Evolutionary conservation across 371 early-diverging fungal species (phyloP).

Genomic region (Caulochytrium protostelioides): DNA sequence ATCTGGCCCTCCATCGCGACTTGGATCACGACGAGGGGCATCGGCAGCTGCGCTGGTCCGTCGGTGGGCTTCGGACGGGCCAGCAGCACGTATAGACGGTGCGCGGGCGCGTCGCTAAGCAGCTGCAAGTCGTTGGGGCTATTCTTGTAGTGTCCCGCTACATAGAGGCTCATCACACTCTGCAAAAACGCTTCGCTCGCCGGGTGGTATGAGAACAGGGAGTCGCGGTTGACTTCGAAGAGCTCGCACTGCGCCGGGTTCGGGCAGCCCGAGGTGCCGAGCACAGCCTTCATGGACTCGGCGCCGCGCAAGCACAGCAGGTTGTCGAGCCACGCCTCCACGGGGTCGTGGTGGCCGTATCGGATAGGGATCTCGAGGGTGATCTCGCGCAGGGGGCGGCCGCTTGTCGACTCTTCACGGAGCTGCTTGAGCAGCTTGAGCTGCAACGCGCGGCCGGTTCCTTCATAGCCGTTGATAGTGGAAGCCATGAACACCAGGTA

Average conservation of each 20-base stretch:
- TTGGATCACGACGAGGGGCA: conserved; percentile 84
- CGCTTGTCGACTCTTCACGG: conserved; percentile 58
- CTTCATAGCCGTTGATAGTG: conserved; percentile 99
- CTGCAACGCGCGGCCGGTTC: conserved; percentile 93
- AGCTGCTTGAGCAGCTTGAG: conserved; percentile 84
- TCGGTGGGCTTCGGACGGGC: conserved; percentile 52
- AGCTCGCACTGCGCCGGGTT: conserved; percentile 85
- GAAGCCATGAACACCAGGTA: conserved; percentile 97
- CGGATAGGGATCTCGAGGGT: conserved; percentile 88
- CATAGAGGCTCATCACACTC: conserved; percentile 89
- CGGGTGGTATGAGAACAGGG: conserved; percentile 85
- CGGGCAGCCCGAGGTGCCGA: conserved; percentile 58
- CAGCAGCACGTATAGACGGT: conserved; percentile 88
- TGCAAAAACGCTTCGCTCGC: conserved; percentile 91
- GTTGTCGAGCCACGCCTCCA: conserved; percentile 93
- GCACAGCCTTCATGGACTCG: too few species aligned
- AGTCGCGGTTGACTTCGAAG: conserved; percentile 86
- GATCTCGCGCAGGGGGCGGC: conserved; percentile 69
- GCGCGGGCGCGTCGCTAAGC: conserved; percentile 89
- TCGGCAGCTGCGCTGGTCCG: conserved; percentile 74
- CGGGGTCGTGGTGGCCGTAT: conserved; percentile 75
- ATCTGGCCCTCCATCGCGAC: conserved; percentile 90
- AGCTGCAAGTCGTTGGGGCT: conserved; percentile 96
- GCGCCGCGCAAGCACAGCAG: conserved; percentile 82
- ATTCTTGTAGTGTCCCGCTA: conserved; percentile 98